Base-by-base conservation (phyloP, 768 basidiomycete species). In the Lactarius tabidus region DNA sequence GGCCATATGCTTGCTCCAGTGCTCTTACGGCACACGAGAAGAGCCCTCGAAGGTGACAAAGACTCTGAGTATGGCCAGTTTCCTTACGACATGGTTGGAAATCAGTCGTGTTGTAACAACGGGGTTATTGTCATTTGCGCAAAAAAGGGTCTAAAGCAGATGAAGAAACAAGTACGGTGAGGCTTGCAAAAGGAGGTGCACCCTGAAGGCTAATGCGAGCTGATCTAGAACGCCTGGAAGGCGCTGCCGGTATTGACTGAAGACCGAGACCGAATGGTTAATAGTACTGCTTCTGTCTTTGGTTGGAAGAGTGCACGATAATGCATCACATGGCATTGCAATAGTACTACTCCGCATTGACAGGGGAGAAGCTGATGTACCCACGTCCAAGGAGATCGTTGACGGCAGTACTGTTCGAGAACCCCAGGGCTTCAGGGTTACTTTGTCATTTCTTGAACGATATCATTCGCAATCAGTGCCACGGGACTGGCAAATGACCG, bases 31-130 rank as follows among this genome's bases (percentile, higher is more conserved):
- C 43, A 45, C 43, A 45, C 45, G 23, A 48, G 45, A 48, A 2
- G 83, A 83, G 6, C 83, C 83, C n/a, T 3, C 79, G 77, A 14
- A 84, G 78, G 12, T 85, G 83, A 59, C 82, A 70, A 33, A 83
- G 69, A 1, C 36, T 65, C 41, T 64, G 69, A 14, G 58, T 64
- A 2, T 31, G 41, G 3, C 65, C 60, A 20, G 78, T 72, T 10
- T 26, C 48, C 14, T 26, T 51, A 51, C 12, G 48, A 26, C 48
- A 51, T 26, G 15, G 48, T 51, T 26, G 26, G 23, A 51, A 26
- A 51, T 17, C 23, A 26, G 26, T 48, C 23, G 23, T 51, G 48
- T 26, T 14, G 48, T 51, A 26, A 26, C 15, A 51, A 14, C 23
- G 14, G 26, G 48, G 48, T 51, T 15, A 51, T 51, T 26, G 48